phyloP scores from a whole-genome alignment of 2,329 filamentous ascomycete genomes.

The Fusarium cyanostomum region DNA sequence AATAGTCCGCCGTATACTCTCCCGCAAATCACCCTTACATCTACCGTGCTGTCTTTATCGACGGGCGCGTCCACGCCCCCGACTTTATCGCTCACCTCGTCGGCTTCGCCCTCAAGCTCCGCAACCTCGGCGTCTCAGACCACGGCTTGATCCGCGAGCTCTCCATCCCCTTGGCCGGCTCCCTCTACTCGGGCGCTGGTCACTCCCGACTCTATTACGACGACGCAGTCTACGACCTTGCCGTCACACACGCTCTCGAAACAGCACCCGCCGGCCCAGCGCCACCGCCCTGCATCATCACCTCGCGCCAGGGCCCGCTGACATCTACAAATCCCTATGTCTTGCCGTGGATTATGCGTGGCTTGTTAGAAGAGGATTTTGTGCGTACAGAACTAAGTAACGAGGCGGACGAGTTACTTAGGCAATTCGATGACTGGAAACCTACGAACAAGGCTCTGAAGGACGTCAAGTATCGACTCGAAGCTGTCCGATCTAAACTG shows the following conservation, averaged over 20 bases:
- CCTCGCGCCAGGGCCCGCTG: conserved; percentile 46
- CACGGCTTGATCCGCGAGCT: conserved; percentile 94
- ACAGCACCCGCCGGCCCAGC: conserved; percentile 65
- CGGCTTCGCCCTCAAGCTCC: conserved; percentile 90
- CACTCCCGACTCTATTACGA: conserved; percentile 96
- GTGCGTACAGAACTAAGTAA: conserved; percentile 81
- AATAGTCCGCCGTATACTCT: conserved; percentile 84
- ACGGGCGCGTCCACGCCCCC: conserved; percentile 88
- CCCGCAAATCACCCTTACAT: conserved; percentile 91
- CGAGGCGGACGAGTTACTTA: conserved; percentile 83
- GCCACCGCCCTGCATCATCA: conserved; percentile 43
- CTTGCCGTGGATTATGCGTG: conserved; percentile 94
- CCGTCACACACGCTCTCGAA: conserved; percentile 77
- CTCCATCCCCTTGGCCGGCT: conserved; percentile 87
- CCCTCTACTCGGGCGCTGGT: conserved; percentile 89
- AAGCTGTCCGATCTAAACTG: conserved; percentile 88
- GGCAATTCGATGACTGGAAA: conserved; percentile 93
- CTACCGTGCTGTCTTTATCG: conserved; percentile 94
- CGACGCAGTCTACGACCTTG: conserved; percentile 81
- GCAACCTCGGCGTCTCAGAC: conserved; percentile 91
- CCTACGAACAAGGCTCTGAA: conserved; percentile 89
- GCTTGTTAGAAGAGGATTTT: conserved; percentile 88
- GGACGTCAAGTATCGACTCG: conserved; percentile 94
- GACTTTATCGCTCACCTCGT: conserved; percentile 95
- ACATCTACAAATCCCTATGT: conserved; percentile 82